Percentiles rank a stretch among this genome's conserved stretches.
phyloP scores from a whole-genome alignment of 139 green algal species.

The Eudorina sp. region DNA sequence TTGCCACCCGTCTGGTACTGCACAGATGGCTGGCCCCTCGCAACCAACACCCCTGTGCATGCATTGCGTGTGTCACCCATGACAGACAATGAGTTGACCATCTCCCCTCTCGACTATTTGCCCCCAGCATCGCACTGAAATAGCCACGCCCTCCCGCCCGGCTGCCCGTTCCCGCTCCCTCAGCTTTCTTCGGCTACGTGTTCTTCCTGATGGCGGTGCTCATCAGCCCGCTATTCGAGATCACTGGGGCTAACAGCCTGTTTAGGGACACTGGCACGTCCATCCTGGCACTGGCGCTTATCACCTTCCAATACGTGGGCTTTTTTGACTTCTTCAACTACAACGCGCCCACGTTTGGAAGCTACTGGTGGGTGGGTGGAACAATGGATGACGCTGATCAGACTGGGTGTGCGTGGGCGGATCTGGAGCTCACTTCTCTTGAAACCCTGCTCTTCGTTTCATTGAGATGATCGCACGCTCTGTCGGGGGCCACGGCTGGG shows the following conservation, averaged over 20 bases:
- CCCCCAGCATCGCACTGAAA: background rate
- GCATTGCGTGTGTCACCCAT: background rate
- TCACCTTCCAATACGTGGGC: constrained; percentile 22
- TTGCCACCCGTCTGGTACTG: no score
- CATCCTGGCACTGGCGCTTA: background rate
- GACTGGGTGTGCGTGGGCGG: background rate
- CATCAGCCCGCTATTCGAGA: constrained; percentile 8
- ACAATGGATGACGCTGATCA: background rate
- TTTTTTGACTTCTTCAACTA: background rate
- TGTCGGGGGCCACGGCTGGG: no score
- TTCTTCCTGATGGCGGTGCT: background rate
- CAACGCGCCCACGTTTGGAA: constrained; percentile 17
- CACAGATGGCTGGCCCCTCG: background rate
- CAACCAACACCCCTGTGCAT: background rate
- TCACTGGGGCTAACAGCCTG: constrained; percentile 17
- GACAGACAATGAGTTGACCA: background rate
- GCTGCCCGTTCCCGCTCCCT: background rate
- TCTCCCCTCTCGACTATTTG: background rate
- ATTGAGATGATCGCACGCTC: background rate
- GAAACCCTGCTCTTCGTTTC: background rate
- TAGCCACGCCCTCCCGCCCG: background rate
- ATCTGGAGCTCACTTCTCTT: background rate
- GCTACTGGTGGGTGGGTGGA: background rate
- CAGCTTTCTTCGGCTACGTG: constrained; percentile 39
- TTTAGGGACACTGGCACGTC: background rate